Evolutionary conservation across 768 basidiomycete species (phyloP).

Genomic region (Gymnopilus dilepis): DNA sequence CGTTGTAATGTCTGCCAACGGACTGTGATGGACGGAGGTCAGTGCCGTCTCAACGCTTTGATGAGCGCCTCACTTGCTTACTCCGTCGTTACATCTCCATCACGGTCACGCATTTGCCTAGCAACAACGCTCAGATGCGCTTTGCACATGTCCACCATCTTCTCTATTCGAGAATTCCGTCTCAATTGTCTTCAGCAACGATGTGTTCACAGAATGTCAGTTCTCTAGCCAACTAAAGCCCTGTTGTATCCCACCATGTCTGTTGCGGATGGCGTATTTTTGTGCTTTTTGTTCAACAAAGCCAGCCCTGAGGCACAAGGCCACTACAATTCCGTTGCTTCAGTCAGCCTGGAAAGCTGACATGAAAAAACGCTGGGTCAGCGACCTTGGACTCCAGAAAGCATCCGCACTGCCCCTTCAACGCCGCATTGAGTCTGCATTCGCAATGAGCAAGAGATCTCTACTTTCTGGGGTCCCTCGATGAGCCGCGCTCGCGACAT

Average conservation of each 20-base stretch:
- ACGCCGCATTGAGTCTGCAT: too few species aligned
- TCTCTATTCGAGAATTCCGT: not conserved
- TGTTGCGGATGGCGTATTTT: not conserved
- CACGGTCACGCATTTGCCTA: slow-evolving; percentile 5
- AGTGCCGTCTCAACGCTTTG: not conserved
- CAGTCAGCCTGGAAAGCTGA: too few species aligned
- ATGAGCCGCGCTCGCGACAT: too few species aligned
- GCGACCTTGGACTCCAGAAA: too few species aligned
- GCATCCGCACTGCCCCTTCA: too few species aligned
- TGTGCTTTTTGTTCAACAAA: not conserved
- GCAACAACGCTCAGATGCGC: not conserved
- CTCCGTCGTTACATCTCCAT: not conserved
- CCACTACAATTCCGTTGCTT: too few species aligned
- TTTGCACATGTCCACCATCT: too few species aligned
- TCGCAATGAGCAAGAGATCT: too few species aligned
- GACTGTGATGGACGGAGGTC: slow-evolving; percentile 1
- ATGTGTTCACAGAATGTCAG: not conserved
- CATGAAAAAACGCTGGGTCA: too few species aligned
- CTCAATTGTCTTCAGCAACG: not conserved
- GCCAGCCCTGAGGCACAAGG: not conserved
- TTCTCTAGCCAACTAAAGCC: not conserved
- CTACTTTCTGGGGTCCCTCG: too few species aligned
- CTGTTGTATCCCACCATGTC: not conserved
- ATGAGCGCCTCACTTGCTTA: not conserved
- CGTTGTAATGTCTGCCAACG: slow-evolving; percentile 10